These are phyloP conservation scores for Nannizziopsis arthrosporioides DNA, from an alignment of 2,329 filamentous ascomycete genomes.

Conservation along the genomic window DNA sequence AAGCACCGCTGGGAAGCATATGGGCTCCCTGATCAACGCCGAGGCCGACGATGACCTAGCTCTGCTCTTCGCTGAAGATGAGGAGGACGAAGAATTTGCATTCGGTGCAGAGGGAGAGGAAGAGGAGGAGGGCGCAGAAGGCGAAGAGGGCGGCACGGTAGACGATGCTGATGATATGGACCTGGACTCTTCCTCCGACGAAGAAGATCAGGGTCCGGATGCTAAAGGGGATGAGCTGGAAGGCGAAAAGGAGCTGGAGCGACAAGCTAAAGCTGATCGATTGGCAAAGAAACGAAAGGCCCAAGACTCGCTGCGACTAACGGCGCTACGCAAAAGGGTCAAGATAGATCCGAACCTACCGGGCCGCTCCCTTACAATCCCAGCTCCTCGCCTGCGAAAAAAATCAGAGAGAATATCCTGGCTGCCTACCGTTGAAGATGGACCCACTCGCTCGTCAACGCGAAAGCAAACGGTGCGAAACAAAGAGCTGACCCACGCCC, in stretches of 20 bases:
- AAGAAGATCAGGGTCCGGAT: conserved; percentile 58
- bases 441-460: conserved; percentile 50
- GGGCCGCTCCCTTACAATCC: conserved; percentile 22
- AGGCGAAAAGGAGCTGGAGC: conserved; percentile 78
- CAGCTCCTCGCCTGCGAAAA: conserved; percentile 46
- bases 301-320: conserved; percentile 54
- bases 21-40: conserved; percentile 64
- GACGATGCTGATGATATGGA: conserved; percentile 58
- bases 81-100: conserved; percentile 45
- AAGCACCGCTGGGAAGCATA: conserved; percentile 71
- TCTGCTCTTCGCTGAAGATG: conserved; percentile 63
- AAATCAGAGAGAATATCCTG: conserved; percentile 60
- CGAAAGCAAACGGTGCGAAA: conserved; percentile 54
- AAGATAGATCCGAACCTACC: conserved; percentile 42
- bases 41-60: conserved; percentile 60
- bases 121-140: conserved; percentile 39
- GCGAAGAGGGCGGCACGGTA: conserved; percentile 21
- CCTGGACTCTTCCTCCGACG: conserved; percentile 75
- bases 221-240: conserved; percentile 55
- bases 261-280: conserved; percentile 57
- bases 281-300: conserved; percentile 69
- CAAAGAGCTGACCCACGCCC: conserved; percentile 45
- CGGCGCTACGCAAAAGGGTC: conserved; percentile 55
- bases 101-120: conserved; percentile 38
- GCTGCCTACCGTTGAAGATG: conserved; percentile 53